These are phyloP conservation scores for Trypanosoma mega DNA, from an alignment of 208 protist species.

Conservation along the genomic window DNA sequence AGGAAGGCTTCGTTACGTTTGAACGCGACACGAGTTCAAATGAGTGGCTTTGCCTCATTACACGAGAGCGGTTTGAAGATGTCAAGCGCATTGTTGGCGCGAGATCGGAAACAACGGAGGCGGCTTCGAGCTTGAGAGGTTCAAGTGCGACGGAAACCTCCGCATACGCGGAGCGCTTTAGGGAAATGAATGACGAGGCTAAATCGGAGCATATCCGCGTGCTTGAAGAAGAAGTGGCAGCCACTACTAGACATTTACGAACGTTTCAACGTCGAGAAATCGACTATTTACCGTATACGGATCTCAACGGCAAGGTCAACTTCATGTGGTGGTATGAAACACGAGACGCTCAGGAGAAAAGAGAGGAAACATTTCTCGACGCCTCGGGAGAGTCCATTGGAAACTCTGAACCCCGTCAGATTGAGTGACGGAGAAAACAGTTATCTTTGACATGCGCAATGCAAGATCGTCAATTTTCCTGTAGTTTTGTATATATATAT, in stretches of 20 bases:
- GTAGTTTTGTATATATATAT: constrained; percentile 15
- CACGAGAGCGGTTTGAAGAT: constrained; percentile 86
- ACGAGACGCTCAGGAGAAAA: constrained; percentile 32
- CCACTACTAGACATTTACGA: constrained; percentile 68
- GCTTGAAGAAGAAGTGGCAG: constrained; percentile 65
- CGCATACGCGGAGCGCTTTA: constrained; percentile 52
- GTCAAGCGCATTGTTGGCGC: constrained; percentile 61
- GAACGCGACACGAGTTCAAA: constrained; percentile 68
- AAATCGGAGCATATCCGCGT: constrained; percentile 61
- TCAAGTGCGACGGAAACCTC: constrained; percentile 64
- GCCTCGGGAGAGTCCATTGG: constrained; percentile 2
- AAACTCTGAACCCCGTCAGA: not conserved
- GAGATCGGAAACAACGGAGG: constrained; percentile 39
- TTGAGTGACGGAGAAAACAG: too few relatives aligned
- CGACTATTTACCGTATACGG: constrained; percentile 91
- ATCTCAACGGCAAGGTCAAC: constrained; percentile 91
- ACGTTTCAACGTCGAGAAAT: constrained; percentile 82
- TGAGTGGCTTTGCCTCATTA: constrained; percentile 76
- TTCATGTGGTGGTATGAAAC: constrained; percentile 95
- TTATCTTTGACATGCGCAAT: too few relatives aligned
- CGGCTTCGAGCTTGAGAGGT: constrained; percentile 50
- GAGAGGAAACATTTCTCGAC: constrained; percentile 35
- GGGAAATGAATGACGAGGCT: constrained; percentile 62
- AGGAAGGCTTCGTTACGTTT: constrained; percentile 87
- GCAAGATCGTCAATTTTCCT: too few relatives aligned